phyloP scores from a whole-genome alignment of 352 stramenopile genomes.

The Globisporangium paddicum region DNA sequence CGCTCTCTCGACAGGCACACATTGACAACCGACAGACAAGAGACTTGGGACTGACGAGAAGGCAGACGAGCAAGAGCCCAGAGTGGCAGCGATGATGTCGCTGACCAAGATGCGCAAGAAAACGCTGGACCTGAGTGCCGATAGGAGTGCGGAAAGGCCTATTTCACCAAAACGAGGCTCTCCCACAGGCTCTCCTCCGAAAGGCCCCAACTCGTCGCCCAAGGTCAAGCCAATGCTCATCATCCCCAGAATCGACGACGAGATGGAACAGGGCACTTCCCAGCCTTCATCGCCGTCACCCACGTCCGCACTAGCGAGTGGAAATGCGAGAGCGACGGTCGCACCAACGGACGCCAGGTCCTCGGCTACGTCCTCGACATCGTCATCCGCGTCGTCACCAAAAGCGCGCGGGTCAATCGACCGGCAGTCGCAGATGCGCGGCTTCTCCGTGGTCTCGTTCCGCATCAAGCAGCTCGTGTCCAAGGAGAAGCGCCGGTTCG shows the following conservation, averaged over 20 bases:
- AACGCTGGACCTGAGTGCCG: background rate
- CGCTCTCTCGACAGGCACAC: background rate
- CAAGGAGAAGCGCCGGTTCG: conserved; percentile 88
- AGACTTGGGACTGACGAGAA: background rate
- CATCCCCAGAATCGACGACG: conserved; percentile 5
- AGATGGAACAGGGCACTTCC: background rate
- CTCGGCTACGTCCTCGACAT: background rate
- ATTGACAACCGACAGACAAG: background rate
- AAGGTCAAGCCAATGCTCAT: conserved; percentile 19
- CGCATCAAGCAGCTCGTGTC: conserved; percentile 84
- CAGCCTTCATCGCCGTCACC: background rate
- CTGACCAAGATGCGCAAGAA: conserved; percentile 8
- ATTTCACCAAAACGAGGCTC: background rate
- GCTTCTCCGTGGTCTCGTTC: conserved; percentile 40
- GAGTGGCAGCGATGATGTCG: conserved; percentile 5
- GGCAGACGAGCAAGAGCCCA: background rate
- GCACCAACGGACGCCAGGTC: background rate
- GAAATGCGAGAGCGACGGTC: background rate
- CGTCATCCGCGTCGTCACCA: conserved; percentile 2
- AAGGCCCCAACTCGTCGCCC: conserved; percentile 9
- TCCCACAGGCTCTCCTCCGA: conserved; percentile 3
- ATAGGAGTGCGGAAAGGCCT: background rate
- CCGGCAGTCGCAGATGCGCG: conserved; percentile 31
- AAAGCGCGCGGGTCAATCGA: conserved; percentile 8
- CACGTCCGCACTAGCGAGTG: background rate